These are phyloP conservation scores for Sutorius eximius DNA, from an alignment of 1,284 basidiomycete genomes.

Conservation along the genomic window DNA sequence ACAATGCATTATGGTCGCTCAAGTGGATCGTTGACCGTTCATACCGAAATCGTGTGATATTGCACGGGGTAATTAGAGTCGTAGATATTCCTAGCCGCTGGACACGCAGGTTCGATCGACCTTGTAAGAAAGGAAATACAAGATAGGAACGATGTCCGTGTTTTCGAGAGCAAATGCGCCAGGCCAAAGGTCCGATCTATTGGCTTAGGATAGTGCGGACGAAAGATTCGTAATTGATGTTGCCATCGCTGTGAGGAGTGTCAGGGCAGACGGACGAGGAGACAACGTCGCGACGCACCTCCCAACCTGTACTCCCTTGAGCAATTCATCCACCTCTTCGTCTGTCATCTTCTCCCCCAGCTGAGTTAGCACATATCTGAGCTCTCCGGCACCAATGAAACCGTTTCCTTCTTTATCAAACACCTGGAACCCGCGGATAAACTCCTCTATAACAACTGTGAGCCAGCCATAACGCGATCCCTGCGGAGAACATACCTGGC, in stretches of 20 bases:
- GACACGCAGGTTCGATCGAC: not conserved
- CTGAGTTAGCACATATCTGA: slow-evolving; percentile 27
- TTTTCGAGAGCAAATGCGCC: slow-evolving; percentile 3
- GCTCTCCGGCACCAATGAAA: slow-evolving; percentile 57
- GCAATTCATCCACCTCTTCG: slow-evolving; percentile 96
- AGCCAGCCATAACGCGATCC: not conserved
- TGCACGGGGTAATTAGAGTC: not conserved
- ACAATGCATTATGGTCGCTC: not conserved
- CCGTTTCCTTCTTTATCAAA: slow-evolving; percentile 99
- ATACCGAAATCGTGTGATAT: not conserved
- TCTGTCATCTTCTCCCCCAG: slow-evolving; percentile 75
- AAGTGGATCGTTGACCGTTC: not conserved
- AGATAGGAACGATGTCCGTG: not conserved
- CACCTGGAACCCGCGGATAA: slow-evolving; percentile 98
- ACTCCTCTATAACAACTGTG: slow-evolving; percentile 72
- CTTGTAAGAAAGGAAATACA: not conserved
- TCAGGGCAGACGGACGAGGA: slow-evolving; percentile 9
- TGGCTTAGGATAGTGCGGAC: slow-evolving; percentile 31
- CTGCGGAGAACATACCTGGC: slow-evolving; percentile 12
- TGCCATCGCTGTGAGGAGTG: slow-evolving; percentile 73
- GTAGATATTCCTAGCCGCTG: not conserved
- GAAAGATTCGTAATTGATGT: slow-evolving; percentile 91
- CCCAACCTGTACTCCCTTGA: slow-evolving; percentile 92
- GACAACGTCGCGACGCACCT: slow-evolving; percentile 52
- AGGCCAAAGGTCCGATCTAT: slow-evolving; percentile 12